Evolutionary conservation across 805 yeast species (phyloP).

Genomic region (Candida palmyrensis): DNA sequence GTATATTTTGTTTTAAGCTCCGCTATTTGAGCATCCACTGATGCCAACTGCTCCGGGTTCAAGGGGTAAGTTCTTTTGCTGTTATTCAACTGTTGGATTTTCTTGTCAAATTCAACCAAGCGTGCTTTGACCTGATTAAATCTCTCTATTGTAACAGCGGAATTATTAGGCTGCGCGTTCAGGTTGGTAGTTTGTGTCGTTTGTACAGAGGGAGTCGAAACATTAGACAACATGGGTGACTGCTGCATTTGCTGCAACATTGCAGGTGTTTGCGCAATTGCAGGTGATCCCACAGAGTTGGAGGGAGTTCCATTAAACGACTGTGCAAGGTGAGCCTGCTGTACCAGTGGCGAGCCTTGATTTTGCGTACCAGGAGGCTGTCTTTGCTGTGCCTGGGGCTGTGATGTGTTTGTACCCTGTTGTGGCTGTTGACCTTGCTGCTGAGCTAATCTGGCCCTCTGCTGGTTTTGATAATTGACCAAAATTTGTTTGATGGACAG

Average conservation of each 20-base stretch:
- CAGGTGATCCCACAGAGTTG: constrained; percentile 1
- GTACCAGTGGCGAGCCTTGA: too few species aligned
- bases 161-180: constrained; percentile 6
- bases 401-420: constrained; percentile 17
- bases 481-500: constrained; percentile 58
- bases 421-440: constrained; percentile 19
- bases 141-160: constrained; percentile 29
- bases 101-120: constrained; percentile 45
- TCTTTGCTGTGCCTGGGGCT: constrained; percentile 9
- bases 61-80: constrained; percentile 40
- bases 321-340: too few species aligned
- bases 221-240: constrained; percentile 1
- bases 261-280: constrained; percentile 2
- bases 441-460: constrained; percentile 15
- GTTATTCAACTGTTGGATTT: constrained; percentile 45
- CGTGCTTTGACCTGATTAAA: constrained; percentile 42
- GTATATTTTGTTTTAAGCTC: constrained; percentile 43
- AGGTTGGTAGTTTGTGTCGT: constrained; percentile 6
- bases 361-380: constrained; percentile 3
- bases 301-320: neutral
- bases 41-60: constrained; percentile 40
- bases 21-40: constrained; percentile 44
- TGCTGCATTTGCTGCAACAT: constrained; percentile 8
- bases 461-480: constrained; percentile 49
- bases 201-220: constrained; percentile 1